These are phyloP conservation scores for Mycosphaerella sp. DNA, from an alignment of 2,329 filamentous ascomycete genomes.

Conservation along the genomic window DNA sequence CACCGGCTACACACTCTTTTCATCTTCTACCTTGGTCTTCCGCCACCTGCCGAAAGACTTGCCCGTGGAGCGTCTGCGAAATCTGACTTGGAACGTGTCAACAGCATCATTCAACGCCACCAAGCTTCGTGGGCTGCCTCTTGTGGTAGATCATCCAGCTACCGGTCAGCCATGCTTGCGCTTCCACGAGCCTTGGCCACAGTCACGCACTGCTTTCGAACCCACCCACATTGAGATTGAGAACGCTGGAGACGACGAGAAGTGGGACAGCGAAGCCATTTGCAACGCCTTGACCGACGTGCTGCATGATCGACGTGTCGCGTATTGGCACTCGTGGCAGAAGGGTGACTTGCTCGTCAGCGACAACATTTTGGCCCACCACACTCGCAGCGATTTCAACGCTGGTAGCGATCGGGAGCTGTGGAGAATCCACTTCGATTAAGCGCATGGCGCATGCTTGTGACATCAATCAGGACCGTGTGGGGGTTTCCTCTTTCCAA, in stretches of 20 bases:
- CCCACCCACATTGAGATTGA: conserved; percentile 8
- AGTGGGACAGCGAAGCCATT: not conserved
- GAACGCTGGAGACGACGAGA: not conserved
- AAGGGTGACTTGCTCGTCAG: conserved; percentile 9
- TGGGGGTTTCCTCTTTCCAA: no score
- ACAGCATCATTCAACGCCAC: conserved; percentile 8
- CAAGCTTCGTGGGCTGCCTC: not conserved
- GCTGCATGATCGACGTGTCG: conserved; percentile 8
- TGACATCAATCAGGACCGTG: no score
- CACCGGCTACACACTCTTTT: conserved; percentile 14
- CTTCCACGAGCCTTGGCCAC: conserved; percentile 12
- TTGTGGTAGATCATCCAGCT: conserved; percentile 4
- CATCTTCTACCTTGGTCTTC: conserved; percentile 4
- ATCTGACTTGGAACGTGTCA: conserved; percentile 5
- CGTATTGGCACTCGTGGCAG: conserved; percentile 8
- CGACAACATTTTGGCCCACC: conserved; percentile 6
- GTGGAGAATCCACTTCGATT: conserved; percentile 14
- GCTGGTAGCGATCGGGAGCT: conserved; percentile 7
- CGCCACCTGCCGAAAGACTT: conserved; percentile 1
- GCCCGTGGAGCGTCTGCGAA: not conserved
- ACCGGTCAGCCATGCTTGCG: conserved; percentile 4
- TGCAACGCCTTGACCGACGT: conserved; percentile 4
- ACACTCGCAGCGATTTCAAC: conserved; percentile 9
- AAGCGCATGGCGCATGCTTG: not conserved
- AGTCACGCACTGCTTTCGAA: conserved; percentile 1